Percentiles rank a stretch among this genome's conserved stretches.
phyloP scores from a whole-genome alignment of 2,329 filamentous ascomycete species.

The Botrytis squamosa region DNA sequence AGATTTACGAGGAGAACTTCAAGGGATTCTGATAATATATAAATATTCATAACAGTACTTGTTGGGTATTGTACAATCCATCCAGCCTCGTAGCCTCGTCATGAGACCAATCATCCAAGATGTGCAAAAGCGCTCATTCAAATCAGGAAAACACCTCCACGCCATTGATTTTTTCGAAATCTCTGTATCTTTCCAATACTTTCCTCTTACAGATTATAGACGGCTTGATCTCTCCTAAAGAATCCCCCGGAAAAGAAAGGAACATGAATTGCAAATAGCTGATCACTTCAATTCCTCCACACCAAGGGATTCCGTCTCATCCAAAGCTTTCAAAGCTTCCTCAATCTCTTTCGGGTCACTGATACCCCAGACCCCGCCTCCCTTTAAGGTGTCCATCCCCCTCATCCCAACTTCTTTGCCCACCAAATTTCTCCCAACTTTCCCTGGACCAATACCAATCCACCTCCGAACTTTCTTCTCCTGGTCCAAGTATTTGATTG shows the following conservation, averaged over 20 bases:
- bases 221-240: neutral
- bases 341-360: constrained; percentile 76
- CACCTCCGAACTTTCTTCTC: constrained; percentile 78
- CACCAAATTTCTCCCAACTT: constrained; percentile 89
- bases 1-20: neutral
- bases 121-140: neutral
- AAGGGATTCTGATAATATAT: neutral
- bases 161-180: neutral
- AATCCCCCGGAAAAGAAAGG: neutral
- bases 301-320: constrained; percentile 55
- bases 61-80: constrained; percentile 1
- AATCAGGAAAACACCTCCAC: neutral
- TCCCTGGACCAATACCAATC: constrained; percentile 90
- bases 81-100: constrained; percentile 28
- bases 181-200: neutral
- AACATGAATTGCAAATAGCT: neutral
- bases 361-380: constrained; percentile 90
- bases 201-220: neutral
- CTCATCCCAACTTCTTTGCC: constrained; percentile 93
- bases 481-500: constrained; percentile 84
- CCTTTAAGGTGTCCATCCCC: constrained; percentile 73
- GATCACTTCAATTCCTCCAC: constrained; percentile 32
- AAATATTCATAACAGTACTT: neutral
- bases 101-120: neutral
- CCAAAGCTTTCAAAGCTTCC: constrained; percentile 61